Conservation (phyloP, 176 grass and related monocot genomes). For the Aegilops tauschii region DNA sequence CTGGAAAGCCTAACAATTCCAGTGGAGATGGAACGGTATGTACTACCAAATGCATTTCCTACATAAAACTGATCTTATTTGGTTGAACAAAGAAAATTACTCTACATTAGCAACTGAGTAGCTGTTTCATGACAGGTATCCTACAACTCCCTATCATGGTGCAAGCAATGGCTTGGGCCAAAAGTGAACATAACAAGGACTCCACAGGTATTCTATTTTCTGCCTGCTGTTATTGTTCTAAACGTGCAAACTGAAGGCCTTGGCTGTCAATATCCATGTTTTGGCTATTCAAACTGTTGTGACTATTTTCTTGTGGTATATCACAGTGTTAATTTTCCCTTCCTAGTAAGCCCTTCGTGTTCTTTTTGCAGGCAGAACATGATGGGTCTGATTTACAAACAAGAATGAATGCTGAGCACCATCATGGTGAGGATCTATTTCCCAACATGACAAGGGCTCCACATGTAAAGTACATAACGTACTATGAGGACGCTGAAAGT, state of each 20-base stretch:
- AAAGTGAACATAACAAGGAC: slow-evolving; percentile 97
- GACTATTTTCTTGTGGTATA: slow-evolving; percentile 7
- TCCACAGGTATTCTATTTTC: slow-evolving; percentile 64
- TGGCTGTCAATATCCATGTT: slow-evolving; percentile 11
- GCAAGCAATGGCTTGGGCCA: slow-evolving; percentile 94
- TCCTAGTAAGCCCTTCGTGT: neutral
- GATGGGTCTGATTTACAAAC: slow-evolving; percentile 94
- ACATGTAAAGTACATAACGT: slow-evolving; percentile 93
- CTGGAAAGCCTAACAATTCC: slow-evolving; percentile 62
- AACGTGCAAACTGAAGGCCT: neutral
- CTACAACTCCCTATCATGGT: slow-evolving; percentile 97
- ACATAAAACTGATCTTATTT: slow-evolving; percentile 5
- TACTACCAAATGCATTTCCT: slow-evolving; percentile 33
- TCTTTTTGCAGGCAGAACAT: slow-evolving; percentile 74
- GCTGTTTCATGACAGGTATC: slow-evolving; percentile 57
- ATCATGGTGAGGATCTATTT: slow-evolving; percentile 55
- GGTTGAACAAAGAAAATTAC: slow-evolving; percentile 23
- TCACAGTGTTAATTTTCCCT: neutral
- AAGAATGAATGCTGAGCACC: slow-evolving; percentile 60
- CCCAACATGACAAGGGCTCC: slow-evolving; percentile 79
- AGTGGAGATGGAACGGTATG: slow-evolving; percentile 93
- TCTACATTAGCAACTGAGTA: slow-evolving; percentile 22
- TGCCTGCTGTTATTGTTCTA: slow-evolving; percentile 1
- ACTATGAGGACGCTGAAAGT: slow-evolving; percentile 96
- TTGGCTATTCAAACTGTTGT: neutral